Evolutionary conservation across 2,329 filamentous ascomycete genomes (phyloP).

Genomic region (Xylaria arbuscula): DNA sequence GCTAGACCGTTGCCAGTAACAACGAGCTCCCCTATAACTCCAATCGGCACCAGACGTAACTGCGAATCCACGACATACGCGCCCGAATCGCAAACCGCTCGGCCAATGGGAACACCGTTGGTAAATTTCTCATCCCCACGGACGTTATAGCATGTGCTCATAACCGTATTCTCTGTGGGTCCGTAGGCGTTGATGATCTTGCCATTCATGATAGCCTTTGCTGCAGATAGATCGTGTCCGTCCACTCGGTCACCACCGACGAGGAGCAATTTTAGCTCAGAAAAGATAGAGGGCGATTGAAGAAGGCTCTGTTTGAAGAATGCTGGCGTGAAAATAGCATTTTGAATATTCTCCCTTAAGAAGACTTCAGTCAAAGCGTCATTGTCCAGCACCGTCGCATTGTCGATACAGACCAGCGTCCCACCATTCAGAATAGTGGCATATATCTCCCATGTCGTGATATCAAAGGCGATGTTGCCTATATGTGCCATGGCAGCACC

Average conservation of each 20-base stretch:
- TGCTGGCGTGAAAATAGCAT: constrained; percentile 18
- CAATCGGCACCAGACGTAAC: constrained; percentile 14
- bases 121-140: neutral
- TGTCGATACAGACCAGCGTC: constrained; percentile 20
- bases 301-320: constrained; percentile 22
- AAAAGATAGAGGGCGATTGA: constrained; percentile 6
- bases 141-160: constrained; percentile 19
- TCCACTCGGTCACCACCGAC: constrained; percentile 23
- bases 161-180: constrained; percentile 26
- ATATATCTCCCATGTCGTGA: constrained; percentile 24
- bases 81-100: constrained; percentile 23
- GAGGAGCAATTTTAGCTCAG: constrained; percentile 9
- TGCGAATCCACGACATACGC: constrained; percentile 19
- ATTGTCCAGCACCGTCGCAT: constrained; percentile 17
- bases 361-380: neutral
- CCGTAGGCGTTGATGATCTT: constrained; percentile 24
- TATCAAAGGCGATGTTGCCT: constrained; percentile 26
- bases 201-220: neutral
- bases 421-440: constrained; percentile 26
- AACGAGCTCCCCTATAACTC: constrained; percentile 25
- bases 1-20: constrained; percentile 25
- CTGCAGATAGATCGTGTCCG: constrained; percentile 9
- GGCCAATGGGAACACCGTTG: constrained; percentile 26
- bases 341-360: constrained; percentile 1
- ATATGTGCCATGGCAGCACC: constrained; percentile 17